These are phyloP conservation scores for Pilobolus umbonatus DNA, from an alignment of 192 early-diverging fungal species.

Conservation along the genomic window DNA sequence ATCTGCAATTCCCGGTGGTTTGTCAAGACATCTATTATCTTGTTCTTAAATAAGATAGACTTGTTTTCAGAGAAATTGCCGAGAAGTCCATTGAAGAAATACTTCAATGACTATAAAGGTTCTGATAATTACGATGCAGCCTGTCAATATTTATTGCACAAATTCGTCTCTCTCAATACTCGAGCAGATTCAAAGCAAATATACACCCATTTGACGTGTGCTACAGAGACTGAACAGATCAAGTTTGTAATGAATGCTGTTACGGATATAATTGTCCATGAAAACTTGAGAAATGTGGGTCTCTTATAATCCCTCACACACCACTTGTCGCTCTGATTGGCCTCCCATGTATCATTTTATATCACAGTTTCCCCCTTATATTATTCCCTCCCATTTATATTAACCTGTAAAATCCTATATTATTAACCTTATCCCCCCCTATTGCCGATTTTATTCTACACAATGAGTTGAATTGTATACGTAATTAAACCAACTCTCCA, in stretches of 20 bases:
- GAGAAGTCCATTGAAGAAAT: constrained; percentile 75
- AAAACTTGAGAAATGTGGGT: constrained; percentile 75
- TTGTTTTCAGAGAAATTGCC: constrained; percentile 89
- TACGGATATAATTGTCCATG: constrained; percentile 85
- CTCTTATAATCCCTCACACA: constrained; percentile 53
- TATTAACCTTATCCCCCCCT: too few relatives aligned
- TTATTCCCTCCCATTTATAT: not conserved
- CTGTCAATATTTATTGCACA: constrained; percentile 74
- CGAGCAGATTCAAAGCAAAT: constrained; percentile 77
- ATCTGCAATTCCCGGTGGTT: constrained; percentile 99
- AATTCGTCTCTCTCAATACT: constrained; percentile 73
- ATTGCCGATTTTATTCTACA: too few relatives aligned
- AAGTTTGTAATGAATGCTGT: constrained; percentile 90
- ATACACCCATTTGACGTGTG: constrained; percentile 86
- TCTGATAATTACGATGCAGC: constrained; percentile 70
- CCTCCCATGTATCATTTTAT: not conserved
- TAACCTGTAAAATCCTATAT: not conserved
- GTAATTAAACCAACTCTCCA: too few relatives aligned
- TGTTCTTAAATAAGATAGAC: constrained; percentile 99
- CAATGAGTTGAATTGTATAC: too few relatives aligned
- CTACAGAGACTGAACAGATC: constrained; percentile 82
- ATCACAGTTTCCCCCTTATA: not conserved
- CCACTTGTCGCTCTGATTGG: not conserved
- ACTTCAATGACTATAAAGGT: constrained; percentile 85
- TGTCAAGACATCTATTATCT: constrained; percentile 93